Evolutionary conservation across 2,329 filamentous ascomycete genomes (phyloP).

Genomic region (Coniochaeta prunicola): DNA sequence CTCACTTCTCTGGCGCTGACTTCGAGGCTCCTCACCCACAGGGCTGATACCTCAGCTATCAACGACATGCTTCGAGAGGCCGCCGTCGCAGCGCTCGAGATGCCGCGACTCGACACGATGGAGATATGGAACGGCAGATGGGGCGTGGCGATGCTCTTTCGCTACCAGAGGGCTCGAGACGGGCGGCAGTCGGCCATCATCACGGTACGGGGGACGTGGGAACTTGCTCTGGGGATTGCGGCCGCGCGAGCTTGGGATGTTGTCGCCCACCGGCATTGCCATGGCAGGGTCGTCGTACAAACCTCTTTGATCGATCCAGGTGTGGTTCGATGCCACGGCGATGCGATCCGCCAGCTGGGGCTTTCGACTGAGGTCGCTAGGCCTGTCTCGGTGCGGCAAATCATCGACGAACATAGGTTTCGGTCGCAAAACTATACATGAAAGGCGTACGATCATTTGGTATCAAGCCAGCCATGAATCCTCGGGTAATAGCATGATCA

Average conservation of each 20-base stretch:
- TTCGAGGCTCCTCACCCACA: conserved; percentile 17
- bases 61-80: conserved; percentile 13
- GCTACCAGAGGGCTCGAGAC: conserved; percentile 13
- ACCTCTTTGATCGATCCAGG: conserved; percentile 13
- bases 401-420: conserved; percentile 17
- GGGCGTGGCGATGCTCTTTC: conserved; percentile 21
- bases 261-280: conserved; percentile 12
- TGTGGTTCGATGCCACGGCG: conserved; percentile 19
- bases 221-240: conserved; percentile 14
- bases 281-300: conserved; percentile 9
- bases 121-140: conserved; percentile 25
- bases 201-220: conserved; percentile 20
- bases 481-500: too few species aligned
- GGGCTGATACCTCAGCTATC: conserved; percentile 8
- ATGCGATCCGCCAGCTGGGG: conserved; percentile 21
- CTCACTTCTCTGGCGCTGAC: conserved; percentile 22
- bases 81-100: conserved; percentile 16
- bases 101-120: conserved; percentile 22
- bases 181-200: conserved; percentile 12
- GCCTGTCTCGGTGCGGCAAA: conserved; percentile 24
- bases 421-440: conserved; percentile 11
- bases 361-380: conserved; percentile 20
- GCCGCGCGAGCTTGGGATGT: conserved; percentile 19
- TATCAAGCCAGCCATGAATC: not conserved
- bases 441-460: too few species aligned